These are phyloP conservation scores for Venturia pyrina DNA, from an alignment of 2,329 filamentous ascomycete genomes.

Conservation along the genomic window DNA sequence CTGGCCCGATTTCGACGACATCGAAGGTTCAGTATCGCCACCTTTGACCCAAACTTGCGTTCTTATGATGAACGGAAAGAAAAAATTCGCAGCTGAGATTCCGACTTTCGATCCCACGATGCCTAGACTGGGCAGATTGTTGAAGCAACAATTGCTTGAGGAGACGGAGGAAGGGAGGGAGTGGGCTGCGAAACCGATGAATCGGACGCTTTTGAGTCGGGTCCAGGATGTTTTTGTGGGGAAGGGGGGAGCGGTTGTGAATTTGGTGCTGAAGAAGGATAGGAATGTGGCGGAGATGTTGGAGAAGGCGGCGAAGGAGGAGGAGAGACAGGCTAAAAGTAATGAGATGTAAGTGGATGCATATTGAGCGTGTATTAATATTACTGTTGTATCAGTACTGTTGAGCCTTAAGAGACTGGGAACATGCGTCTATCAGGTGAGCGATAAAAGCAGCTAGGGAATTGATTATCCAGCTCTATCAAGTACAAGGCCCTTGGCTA, in stretches of 20 bases:
- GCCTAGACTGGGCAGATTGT: constrained; percentile 10
- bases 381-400: too few relatives aligned
- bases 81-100: background rate
- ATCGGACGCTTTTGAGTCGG: constrained; percentile 9
- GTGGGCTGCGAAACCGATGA: background rate
- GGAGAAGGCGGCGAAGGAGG: background rate
- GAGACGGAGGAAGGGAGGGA: constrained; percentile 1
- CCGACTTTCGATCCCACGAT: background rate
- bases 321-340: too few relatives aligned
- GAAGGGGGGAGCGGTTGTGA: background rate
- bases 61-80: constrained; percentile 8
- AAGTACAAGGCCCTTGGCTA: too few relatives aligned
- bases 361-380: too few relatives aligned
- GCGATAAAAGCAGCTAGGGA: too few relatives aligned
- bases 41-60: constrained; percentile 2
- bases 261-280: constrained; percentile 4
- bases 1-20: background rate
- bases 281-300: background rate
- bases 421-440: too few relatives aligned
- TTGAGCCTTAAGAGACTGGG: too few relatives aligned
- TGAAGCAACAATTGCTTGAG: constrained; percentile 5
- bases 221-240: constrained; percentile 6
- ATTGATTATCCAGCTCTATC: too few relatives aligned
- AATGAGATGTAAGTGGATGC: too few relatives aligned
- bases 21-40: background rate